Conservation (phyloP, 2,329 filamentous ascomycete species). For the Trichophyton schoenleinii region DNA sequence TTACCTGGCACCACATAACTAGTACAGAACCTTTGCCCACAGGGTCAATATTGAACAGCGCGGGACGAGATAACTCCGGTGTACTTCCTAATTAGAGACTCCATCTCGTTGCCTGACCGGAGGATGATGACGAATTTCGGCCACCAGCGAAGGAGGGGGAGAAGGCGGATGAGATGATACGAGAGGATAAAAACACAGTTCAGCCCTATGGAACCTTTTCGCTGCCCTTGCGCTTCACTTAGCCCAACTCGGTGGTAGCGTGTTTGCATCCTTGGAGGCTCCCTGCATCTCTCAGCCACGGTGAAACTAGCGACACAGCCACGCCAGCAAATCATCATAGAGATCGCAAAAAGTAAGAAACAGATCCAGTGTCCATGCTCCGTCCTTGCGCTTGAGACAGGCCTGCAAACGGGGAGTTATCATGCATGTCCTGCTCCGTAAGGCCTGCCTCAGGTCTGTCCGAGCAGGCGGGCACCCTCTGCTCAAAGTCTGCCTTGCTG, state of each 20-base stretch:
- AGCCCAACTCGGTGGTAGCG: not conserved
- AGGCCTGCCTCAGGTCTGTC: not conserved
- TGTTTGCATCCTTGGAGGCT: not conserved
- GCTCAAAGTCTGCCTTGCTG: not conserved
- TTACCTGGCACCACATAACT: no score
- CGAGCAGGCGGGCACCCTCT: not conserved
- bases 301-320: not conserved
- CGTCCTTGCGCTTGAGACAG: not conserved
- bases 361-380: not conserved
- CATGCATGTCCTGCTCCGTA: not conserved
- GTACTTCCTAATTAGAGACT: not conserved
- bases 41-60: not conserved
- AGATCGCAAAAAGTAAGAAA: not conserved
- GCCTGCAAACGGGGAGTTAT: not conserved
- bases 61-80: not conserved
- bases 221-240: not conserved
- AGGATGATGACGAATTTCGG: not conserved
- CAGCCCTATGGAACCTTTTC: not conserved
- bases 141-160: not conserved
- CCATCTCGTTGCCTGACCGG: not conserved
- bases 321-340: not conserved
- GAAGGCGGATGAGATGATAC: not conserved
- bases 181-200: not conserved
- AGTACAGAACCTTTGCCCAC: no score
- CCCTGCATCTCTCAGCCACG: conserved; percentile 1